These are phyloP conservation scores for Candida mattraensis DNA, from an alignment of 805 yeast species.

Conservation along the genomic window DNA sequence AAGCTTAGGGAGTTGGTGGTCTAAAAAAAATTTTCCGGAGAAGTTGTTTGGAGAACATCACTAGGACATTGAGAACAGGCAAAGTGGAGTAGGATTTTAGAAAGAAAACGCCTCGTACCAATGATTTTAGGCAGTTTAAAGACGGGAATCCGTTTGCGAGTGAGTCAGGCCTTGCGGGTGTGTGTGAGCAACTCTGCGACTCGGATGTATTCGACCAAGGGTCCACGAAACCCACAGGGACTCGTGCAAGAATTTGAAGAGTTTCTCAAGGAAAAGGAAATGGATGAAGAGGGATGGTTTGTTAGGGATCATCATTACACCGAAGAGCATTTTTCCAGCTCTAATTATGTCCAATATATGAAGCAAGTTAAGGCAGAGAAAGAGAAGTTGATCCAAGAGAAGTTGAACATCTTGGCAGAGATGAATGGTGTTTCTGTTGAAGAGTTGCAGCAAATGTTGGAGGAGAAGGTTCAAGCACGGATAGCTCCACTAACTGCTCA, in stretches of 20 bases:
- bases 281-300: slow-evolving; percentile 27
- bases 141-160: too few species aligned
- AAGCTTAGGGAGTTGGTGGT: background rate
- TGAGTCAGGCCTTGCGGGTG: too few species aligned
- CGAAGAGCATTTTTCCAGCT: slow-evolving; percentile 23
- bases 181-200: too few species aligned
- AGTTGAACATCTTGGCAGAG: slow-evolving; percentile 25
- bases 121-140: too few species aligned
- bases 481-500: slow-evolving; percentile 5
- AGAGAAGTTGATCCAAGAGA: slow-evolving; percentile 24
- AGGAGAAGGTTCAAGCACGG: slow-evolving; percentile 22
- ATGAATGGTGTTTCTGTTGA: slow-evolving; percentile 19
- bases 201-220: too few species aligned
- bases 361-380: slow-evolving; percentile 20
- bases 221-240: slow-evolving; percentile 3
- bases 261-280: slow-evolving; percentile 15
- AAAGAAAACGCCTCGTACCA: too few species aligned
- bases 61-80: too few species aligned
- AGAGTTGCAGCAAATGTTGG: slow-evolving; percentile 22
- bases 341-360: slow-evolving; percentile 23
- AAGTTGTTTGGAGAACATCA: too few species aligned
- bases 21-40: slow-evolving; percentile 9
- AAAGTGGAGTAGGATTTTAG: too few species aligned
- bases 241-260: slow-evolving; percentile 4
- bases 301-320: slow-evolving; percentile 20